Base-by-base conservation (phyloP, 495 filamentous ascomycete species). In the Aspergillus sclerotiicarbonarius region DNA sequence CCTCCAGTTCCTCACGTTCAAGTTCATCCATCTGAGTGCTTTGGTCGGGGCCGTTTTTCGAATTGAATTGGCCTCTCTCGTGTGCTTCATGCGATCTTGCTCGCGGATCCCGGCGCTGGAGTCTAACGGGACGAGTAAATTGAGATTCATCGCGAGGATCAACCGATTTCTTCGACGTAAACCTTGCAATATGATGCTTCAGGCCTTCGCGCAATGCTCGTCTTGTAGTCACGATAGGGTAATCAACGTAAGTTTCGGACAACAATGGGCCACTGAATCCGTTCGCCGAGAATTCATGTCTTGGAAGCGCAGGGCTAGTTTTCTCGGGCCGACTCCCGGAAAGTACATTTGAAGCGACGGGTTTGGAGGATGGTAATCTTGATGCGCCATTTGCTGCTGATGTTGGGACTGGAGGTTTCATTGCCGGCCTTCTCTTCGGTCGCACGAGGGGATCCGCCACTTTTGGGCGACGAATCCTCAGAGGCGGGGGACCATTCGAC, bases 81-180 rank as follows among this genome's bases (percentile, higher is more conserved):
- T 74, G 70, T 31, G 68, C 56, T 8, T 72, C 73, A 12, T 74
- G 67, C 6, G 84, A 79, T 43, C 86, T 83, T 53, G 88, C 81
- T 48, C 88, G 82, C n/a, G 93, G 92, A 68, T 96, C 91, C 8
- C 93, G 87, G 35, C 94, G 87, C 69, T 96, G 92, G 45, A 98
- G 73, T 16, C 90, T 82, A 16, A 98, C 88, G 0, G 94, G 94
- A 43, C 91, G 83, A 9, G 88, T 88, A 64, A 98, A 98, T 53
- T 96, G 84, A 2, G 86, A 78, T 60, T 90, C 83, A 66, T 96
- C 81, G 21, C 81, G 80, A 41, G 88, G 87, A 67, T 96, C 88
- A 30, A 95, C 76, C 16, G 69, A 62, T 59, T 81, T 81, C 63
- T 86, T 88, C 6, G 79, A 77, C 8, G 83, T 72, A 46, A 98